phyloP scores from a whole-genome alignment of 2,329 filamentous ascomycete species.

The Periconia macrospinosa region DNA sequence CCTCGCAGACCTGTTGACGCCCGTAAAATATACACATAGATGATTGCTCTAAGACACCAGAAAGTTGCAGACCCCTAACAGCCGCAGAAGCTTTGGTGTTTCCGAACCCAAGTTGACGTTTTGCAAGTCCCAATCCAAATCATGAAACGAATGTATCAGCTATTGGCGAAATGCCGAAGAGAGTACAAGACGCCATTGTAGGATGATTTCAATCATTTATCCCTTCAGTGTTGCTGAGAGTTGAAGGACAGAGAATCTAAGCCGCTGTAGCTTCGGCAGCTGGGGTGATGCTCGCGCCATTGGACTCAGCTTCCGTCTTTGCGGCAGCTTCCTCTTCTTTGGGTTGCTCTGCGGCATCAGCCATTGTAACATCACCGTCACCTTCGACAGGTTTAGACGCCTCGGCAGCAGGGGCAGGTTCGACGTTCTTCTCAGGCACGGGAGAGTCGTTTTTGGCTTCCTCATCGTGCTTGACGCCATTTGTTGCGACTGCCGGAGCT shows the following conservation, averaged over 20 bases:
- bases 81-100: not conserved
- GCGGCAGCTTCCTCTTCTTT: conserved; percentile 21
- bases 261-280: conserved; percentile 11
- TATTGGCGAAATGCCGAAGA: not conserved
- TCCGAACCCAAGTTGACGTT: not conserved
- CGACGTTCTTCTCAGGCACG: conserved; percentile 39
- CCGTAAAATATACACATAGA: not conserved
- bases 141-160: not conserved
- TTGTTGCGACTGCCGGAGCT: conserved; percentile 29
- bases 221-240: not conserved
- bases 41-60: not conserved
- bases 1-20: not conserved
- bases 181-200: not conserved
- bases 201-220: not conserved
- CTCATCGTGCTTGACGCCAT: conserved; percentile 39
- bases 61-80: not conserved
- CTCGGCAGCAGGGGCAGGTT: conserved; percentile 22
- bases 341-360: conserved; percentile 25
- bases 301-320: conserved; percentile 17
- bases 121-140: not conserved
- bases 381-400: conserved; percentile 20
- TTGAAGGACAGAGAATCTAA: not conserved
- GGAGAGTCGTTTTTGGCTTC: conserved; percentile 46
- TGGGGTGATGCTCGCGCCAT: conserved; percentile 12
- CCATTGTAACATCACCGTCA: conserved; percentile 31